Percentiles rank a stretch among this genome's conserved stretches.
Evolutionary conservation across 139 green algal species (phyloP).

Genomic region (Volvox reticuliferus): DNA sequence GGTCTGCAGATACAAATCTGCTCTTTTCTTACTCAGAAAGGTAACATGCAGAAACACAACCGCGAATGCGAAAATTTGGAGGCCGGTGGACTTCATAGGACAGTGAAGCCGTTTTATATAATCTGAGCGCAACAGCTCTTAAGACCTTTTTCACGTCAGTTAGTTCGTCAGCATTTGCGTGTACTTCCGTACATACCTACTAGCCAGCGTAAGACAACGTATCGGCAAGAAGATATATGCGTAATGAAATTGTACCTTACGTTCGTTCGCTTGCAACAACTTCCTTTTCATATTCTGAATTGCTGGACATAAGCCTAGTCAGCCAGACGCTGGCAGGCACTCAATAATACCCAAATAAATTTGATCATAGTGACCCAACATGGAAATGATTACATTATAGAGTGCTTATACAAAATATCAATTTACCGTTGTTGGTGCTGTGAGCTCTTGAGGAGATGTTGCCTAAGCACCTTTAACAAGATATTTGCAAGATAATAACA

Average conservation of each 20-base stretch:
- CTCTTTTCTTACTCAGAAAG: conserved; percentile 20
- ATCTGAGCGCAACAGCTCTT: not conserved
- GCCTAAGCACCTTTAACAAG: no score
- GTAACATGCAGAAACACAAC: not conserved
- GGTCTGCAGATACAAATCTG: not conserved
- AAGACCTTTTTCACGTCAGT: conserved; percentile 6
- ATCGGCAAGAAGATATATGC: not conserved
- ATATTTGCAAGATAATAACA: no score
- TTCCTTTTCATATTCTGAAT: not conserved
- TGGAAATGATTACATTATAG: no score
- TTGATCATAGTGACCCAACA: no score
- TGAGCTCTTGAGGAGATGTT: no score
- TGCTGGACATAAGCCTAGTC: not conserved
- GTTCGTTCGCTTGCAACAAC: not conserved
- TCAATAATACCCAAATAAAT: no score
- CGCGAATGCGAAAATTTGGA: no score
- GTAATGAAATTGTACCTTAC: not conserved
- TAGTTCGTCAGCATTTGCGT: conserved; percentile 14
- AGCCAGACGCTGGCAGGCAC: not conserved
- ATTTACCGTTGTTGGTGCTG: no score
- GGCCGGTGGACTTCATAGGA: not conserved
- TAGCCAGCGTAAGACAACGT: not conserved
- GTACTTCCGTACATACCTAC: not conserved
- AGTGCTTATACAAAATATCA: no score
- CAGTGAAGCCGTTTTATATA: not conserved